Evolutionary conservation across 345 rosid species (phyloP), one percentile per base, ranked within the genome.

Genomic region (Brassica nigra): DNA sequence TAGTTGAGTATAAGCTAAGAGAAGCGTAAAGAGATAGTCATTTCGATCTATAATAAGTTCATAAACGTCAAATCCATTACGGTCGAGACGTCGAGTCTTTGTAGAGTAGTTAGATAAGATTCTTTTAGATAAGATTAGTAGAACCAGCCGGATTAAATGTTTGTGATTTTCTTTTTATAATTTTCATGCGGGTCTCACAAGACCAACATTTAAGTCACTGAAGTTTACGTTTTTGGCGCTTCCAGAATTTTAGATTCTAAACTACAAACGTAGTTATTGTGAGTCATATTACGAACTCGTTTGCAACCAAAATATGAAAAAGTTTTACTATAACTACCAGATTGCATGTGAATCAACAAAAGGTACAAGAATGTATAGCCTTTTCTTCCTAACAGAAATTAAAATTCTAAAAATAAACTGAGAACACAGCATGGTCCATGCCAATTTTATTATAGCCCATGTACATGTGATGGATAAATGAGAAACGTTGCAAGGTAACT

Each of bases 31-130:
- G 27, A 29, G 14, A 23, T 23, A 23, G 27, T 23, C 27, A 52
- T 30, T 47, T 47, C 14, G 6, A 18, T 44, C 12, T 47, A 18
- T 15, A 36, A 70, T 16, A 15, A 55, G 4, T 55, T 58, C 47
- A 36, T 58, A 71, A 12, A 57, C 7, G 66, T 71, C 75, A 57
- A 71, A 34, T 71, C 54, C 16, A 18, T 16, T 54, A 69, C 37
- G 59, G 55, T 49, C 7, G 55, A 49, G 7, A 23, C 27, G 27
- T 23, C 27, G 27, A 23, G 27, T 49, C 55, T 49, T 14, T 49
- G 20, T 49, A 49, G 57, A n/a, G 57, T 4, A n/a, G 16, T 1
- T 49, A 34, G 27, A 23, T 23, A 23, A 23, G 27, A 23, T 23
- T 23, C 1, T 23, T 23, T 23, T 23, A 11, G 55, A 14, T 49